Evolutionary conservation across 2,329 filamentous ascomycete genomes (phyloP), one percentile per base, ranked within the genome.

Genomic region (Didymella pinodella): DNA sequence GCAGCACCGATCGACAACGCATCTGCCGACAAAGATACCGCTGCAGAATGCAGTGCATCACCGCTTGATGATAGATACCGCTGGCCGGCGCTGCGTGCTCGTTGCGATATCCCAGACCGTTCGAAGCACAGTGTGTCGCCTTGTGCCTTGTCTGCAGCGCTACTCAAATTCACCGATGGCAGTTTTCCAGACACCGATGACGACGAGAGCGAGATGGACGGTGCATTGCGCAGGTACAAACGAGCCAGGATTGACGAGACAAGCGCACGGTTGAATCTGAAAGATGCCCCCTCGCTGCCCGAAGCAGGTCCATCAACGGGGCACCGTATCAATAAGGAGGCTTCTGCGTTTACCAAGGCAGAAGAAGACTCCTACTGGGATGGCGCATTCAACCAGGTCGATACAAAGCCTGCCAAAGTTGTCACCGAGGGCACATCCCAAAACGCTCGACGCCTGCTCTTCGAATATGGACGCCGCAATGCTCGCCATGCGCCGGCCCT

Each of bases 81-180:
- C 5, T 16, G 31, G 31, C 31, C 22, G n/a, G 41, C 41, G 22
- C 8, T 28, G 7, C 4, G 10, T 10, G 14, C n/a, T 18, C 38
- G 31, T 22, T 45, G 32, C 26, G n/a, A 14, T 4, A 32, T 59
- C n/a, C 56, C 56, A 18, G 34, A 59, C 22, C 20, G 10, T 14
- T 59, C 50, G 1, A 41, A 54, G 28, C 50, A 59, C 32, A 36
- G 46, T 43, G 50, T 50, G 31, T 54, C 46, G 28, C 46, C 56
- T 29, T 36, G 32, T 8, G 56, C 46, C 7, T 48, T 59, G 11
- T 28, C 56, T 8, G 28, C 40, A 3, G 50, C 56, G 12, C 56
- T 59, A 7, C 32, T 38, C 5, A 51, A 22, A 14, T 36, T 43
- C 22, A 22, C 22, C n/a, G n/a, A 29, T 18, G 16, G 8, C 7